Percentiles rank a stretch among this genome's conserved stretches.
phyloP scores from a whole-genome alignment of 1,284 basidiomycete genomes.

The Flammula alnicola region DNA sequence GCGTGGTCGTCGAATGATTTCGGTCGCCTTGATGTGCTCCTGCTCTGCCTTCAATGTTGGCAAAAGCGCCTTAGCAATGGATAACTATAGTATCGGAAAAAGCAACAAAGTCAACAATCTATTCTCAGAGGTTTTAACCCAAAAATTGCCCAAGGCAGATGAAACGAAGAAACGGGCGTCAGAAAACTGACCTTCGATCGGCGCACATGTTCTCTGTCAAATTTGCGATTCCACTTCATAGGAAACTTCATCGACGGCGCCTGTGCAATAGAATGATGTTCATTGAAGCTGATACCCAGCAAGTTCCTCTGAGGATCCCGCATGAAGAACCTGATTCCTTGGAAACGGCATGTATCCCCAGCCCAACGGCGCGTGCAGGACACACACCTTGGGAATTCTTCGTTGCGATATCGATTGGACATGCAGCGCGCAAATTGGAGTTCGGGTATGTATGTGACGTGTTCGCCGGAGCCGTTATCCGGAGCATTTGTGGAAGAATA shows the following conservation, averaged over 20 bases:
- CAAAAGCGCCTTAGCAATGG: conserved; percentile 72
- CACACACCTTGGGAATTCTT: conserved; percentile 76
- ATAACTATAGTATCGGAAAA: conserved; percentile 32
- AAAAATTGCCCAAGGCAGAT: neutral
- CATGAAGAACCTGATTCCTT: conserved; percentile 74
- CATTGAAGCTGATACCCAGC: conserved; percentile 69
- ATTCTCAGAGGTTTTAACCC: neutral
- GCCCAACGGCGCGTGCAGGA: conserved; percentile 83
- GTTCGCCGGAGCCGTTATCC: neutral
- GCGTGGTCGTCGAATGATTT: conserved; percentile 71
- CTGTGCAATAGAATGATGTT: conserved; percentile 51
- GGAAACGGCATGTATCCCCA: conserved; percentile 82
- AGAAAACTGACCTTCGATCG: conserved; percentile 59
- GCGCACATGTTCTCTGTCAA: conserved; percentile 52
- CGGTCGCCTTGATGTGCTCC: conserved; percentile 62
- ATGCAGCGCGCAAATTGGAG: conserved; percentile 78
- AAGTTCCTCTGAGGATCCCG: conserved; percentile 61
- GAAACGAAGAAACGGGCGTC: neutral
- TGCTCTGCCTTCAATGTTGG: conserved; percentile 73
- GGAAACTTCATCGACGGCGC: conserved; percentile 69
- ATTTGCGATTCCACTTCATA: conserved; percentile 62
- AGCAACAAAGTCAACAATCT: conserved; percentile 10
- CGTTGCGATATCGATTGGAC: conserved; percentile 73
- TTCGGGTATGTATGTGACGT: conserved; percentile 48
- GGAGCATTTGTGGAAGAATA: neutral